Conservation (phyloP, 2,329 filamentous ascomycete species). For the Hortaea sp. region DNA sequence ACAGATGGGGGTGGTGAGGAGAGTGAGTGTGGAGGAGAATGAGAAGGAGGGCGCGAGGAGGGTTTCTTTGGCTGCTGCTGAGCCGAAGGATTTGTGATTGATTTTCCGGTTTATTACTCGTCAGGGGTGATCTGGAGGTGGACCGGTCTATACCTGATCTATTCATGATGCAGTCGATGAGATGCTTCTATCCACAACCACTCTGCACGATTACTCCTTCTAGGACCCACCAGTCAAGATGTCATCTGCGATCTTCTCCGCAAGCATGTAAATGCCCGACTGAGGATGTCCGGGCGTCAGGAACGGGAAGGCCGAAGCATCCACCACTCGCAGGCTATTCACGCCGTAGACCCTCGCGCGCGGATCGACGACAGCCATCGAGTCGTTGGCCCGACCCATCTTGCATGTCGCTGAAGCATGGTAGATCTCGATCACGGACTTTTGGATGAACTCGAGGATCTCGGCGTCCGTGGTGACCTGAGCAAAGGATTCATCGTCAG, state of each 20-base stretch:
- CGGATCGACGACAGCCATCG: conserved; percentile 8
- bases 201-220: too few species aligned
- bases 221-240: not conserved
- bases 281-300: conserved; percentile 12
- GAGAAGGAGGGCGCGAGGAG: not conserved
- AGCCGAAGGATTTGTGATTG: not conserved
- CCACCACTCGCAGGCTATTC: conserved; percentile 14
- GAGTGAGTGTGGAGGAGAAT: not conserved
- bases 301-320: conserved; percentile 10
- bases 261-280: conserved; percentile 5
- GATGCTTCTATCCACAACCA: too few species aligned
- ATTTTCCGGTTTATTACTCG: too few species aligned
- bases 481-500: conserved; percentile 3
- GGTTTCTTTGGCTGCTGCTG: not conserved
- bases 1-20: not conserved
- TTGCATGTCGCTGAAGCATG: conserved; percentile 11
- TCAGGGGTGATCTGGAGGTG: too few species aligned
- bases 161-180: too few species aligned
- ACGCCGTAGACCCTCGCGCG: conserved; percentile 14
- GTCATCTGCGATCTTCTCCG: conserved; percentile 3
- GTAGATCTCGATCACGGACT: conserved; percentile 4
- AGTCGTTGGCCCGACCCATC: conserved; percentile 3
- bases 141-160: too few species aligned
- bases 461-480: conserved; percentile 10
- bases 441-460: conserved; percentile 4